Conservation (phyloP, 2,329 filamentous ascomycete species). For the Intubia oerlemansii region DNA sequence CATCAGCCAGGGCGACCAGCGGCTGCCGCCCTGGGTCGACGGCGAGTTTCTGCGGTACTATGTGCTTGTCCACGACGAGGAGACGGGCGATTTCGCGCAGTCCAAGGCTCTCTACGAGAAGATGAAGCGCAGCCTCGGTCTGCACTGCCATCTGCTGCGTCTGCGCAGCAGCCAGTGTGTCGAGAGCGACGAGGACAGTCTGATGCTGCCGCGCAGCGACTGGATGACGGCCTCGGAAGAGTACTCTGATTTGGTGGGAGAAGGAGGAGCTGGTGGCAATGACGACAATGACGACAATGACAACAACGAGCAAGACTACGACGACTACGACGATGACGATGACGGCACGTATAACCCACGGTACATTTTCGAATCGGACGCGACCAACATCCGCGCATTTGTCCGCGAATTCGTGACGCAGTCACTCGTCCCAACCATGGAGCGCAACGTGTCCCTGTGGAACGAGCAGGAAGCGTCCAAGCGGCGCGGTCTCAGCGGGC, state of each 20-base stretch:
- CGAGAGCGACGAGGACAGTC: constrained; percentile 78
- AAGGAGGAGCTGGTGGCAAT: constrained; percentile 11
- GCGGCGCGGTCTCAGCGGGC: constrained; percentile 67
- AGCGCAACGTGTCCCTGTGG: constrained; percentile 76
- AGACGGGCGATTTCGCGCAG: constrained; percentile 76
- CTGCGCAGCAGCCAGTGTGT: constrained; percentile 69
- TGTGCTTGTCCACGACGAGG: constrained; percentile 89
- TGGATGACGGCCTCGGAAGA: constrained; percentile 85
- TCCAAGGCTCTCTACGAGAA: constrained; percentile 86
- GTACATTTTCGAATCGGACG: constrained; percentile 83
- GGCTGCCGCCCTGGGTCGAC: constrained; percentile 68
- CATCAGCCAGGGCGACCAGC: constrained; percentile 55
- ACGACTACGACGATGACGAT: constrained; percentile 36
- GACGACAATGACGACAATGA: neutral
- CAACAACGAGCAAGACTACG: no score
- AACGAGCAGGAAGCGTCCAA: constrained; percentile 93
- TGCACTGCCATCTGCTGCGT: constrained; percentile 83
- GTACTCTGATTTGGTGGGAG: constrained; percentile 49
- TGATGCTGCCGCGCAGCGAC: constrained; percentile 58
- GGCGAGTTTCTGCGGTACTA: constrained; percentile 91
- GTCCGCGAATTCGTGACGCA: constrained; percentile 89
- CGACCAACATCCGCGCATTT: constrained; percentile 69
- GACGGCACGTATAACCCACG: constrained; percentile 45
- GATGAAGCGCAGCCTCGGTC: constrained; percentile 95
- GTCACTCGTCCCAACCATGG: constrained; percentile 90